phyloP scores from a whole-genome alignment of 192 early-diverging fungal genomes.

The Backusella tarrabulga region DNA sequence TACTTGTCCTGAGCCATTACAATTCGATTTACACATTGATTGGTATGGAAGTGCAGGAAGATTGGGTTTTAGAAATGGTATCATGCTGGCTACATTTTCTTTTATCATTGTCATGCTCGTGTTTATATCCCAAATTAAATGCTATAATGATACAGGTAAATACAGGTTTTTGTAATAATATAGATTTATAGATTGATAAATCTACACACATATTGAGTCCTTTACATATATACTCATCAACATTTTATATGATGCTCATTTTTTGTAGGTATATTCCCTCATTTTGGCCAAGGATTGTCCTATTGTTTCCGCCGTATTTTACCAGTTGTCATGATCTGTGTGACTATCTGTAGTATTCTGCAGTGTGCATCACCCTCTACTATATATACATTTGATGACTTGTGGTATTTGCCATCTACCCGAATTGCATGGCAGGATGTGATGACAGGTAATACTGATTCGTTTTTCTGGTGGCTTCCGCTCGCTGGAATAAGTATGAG shows the following conservation, averaged over 20 bases:
- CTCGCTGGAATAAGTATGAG: conserved; percentile 44
- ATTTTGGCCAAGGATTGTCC: conserved; percentile 39
- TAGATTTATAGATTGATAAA: neutral
- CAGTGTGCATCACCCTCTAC: conserved; percentile 34
- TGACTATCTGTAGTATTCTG: conserved; percentile 32
- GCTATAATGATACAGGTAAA: conserved; percentile 32
- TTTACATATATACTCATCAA: neutral
- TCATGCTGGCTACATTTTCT: conserved; percentile 64
- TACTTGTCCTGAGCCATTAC: conserved; percentile 40
- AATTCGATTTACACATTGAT: conserved; percentile 54
- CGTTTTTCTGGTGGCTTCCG: conserved; percentile 55
- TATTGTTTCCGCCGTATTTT: conserved; percentile 35
- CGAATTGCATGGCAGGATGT: conserved; percentile 38
- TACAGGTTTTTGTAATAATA: neutral
- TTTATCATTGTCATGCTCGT: conserved; percentile 63
- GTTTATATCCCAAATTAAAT: conserved; percentile 43
- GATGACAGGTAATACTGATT: conserved; percentile 46
- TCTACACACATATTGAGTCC: neutral
- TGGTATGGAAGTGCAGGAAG: conserved; percentile 70
- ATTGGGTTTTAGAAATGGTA: conserved; percentile 68
- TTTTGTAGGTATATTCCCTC: conserved; percentile 34
- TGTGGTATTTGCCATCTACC: conserved; percentile 14
- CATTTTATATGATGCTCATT: neutral
- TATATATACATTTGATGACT: conserved; percentile 17
- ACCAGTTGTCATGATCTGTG: conserved; percentile 31